Evolutionary conservation across 2,329 filamentous ascomycete species (phyloP).

Genomic region (Rutstroemia sp.): DNA sequence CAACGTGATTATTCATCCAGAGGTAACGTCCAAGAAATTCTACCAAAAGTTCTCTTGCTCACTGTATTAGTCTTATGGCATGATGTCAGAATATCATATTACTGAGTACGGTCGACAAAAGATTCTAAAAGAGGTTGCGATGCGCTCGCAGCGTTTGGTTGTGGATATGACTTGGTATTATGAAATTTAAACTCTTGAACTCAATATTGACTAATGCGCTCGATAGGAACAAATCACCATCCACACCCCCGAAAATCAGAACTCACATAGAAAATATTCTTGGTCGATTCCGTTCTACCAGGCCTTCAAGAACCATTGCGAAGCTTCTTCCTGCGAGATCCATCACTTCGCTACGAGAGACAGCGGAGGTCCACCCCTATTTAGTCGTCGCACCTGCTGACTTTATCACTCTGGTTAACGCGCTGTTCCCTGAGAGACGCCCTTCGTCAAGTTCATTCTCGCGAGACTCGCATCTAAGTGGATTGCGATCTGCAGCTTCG

Average conservation of each 20-base stretch:
- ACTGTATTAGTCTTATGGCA: conserved; percentile 42
- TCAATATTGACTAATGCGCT: conserved; percentile 6
- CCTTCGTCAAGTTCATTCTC: conserved; percentile 48
- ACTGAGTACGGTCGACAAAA: conserved; percentile 84
- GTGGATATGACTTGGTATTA: conserved; percentile 60
- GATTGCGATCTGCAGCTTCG: conserved; percentile 57
- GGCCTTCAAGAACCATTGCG: conserved; percentile 38
- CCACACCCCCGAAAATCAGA: conserved; percentile 55
- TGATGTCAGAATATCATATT: conserved; percentile 86
- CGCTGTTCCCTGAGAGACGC: conserved; percentile 70
- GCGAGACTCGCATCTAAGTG: conserved; percentile 47
- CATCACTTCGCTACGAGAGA: conserved; percentile 66
- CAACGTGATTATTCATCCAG: conserved; percentile 79
- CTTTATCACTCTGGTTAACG: conserved; percentile 71
- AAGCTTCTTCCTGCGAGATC: conserved; percentile 64
- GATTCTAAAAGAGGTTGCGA: conserved; percentile 70
- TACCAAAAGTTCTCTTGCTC: conserved; percentile 9
- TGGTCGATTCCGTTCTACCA: conserved; percentile 45
- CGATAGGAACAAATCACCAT: conserved; percentile 48
- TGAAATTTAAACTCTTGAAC: background rate
- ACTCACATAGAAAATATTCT: conserved; percentile 66
- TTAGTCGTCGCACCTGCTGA: conserved; percentile 75
- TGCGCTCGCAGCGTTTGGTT: conserved; percentile 71
- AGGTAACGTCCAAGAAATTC: conserved; percentile 44
- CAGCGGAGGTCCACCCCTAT: conserved; percentile 72